Conservation (phyloP, 306 rosid species). For the Lathyrus aphaca region DNA sequence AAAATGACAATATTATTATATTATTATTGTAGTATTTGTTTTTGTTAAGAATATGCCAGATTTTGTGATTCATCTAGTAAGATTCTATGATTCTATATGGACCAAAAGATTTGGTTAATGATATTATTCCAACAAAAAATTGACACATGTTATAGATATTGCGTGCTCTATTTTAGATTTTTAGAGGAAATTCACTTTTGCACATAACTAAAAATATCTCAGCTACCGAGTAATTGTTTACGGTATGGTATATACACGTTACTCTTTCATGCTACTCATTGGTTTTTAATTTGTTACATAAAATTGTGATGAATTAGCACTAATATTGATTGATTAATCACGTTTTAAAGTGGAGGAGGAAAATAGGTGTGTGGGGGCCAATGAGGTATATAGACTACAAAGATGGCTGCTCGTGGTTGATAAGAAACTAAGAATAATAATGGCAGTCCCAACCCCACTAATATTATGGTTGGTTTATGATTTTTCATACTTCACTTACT, state of each 20-base stretch:
- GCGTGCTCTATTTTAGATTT: background rate
- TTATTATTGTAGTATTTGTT: slow-evolving; percentile 17
- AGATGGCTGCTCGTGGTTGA: slow-evolving; percentile 10
- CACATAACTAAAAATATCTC: slow-evolving; percentile 1
- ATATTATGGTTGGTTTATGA: background rate
- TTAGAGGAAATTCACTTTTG: background rate
- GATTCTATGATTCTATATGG: slow-evolving; percentile 36
- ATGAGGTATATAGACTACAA: background rate
- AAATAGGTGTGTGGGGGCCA: background rate
- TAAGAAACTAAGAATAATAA: background rate
- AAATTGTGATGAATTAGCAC: too few relatives aligned
- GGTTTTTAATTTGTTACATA: background rate
- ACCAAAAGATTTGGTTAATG: slow-evolving; percentile 10
- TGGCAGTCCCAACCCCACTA: background rate
- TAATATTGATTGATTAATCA: background rate
- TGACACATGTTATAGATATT: slow-evolving; percentile 11
- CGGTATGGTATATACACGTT: background rate
- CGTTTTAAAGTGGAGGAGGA: background rate
- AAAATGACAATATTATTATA: background rate
- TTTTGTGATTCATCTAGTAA: slow-evolving; percentile 3
- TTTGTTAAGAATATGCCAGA: slow-evolving; percentile 23
- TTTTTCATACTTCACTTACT: background rate
- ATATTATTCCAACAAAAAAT: slow-evolving; percentile 9
- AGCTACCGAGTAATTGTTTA: background rate
- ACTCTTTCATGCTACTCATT: background rate